Evolutionary conservation across 1,139 yeast species (phyloP), one percentile per base, ranked within the genome.

Genomic region (Kodamaea plutei): DNA sequence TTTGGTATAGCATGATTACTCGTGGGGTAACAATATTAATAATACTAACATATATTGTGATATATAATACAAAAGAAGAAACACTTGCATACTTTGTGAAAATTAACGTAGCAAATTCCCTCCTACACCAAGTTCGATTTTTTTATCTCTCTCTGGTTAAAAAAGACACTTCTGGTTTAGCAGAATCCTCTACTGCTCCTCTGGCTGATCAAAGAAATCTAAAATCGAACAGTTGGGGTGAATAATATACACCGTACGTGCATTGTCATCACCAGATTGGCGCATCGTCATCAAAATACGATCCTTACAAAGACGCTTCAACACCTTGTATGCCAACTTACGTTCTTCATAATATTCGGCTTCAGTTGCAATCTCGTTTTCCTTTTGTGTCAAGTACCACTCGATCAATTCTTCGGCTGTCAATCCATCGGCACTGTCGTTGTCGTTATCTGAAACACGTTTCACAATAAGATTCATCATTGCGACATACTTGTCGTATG

Each of bases 181-280:
- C n/a, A n/a, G n/a, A n/a, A n/a, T n/a, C n/a, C n/a, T n/a, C n/a
- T n/a, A n/a, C n/a, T n/a, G 7, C 20, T 17, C 35, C 23, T 34
- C 32, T 4, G 35, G 37, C 14, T 34, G 33, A 40, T 68, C 73
- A 45, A 68, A 68, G 49, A 66, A 68, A 40, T 81, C 91, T 43
- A 80, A 68, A 38, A 83, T 76, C 12, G 87, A 82, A 61, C 89
- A 84, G 55, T 91, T 89, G 33, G 97, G 97, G 64, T 91, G 97
- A 37, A 88, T 66, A 23, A 87, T 87, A 50, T 82, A 87, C 21
- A 81, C 61, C 13, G 51, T 50, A 35, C 45, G 52, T 22, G 45
- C 54, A 50, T 38, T 47, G 38, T 36, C 43, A 33, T 39, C 35
- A 9, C 7, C 34, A 11, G 22, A 24, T 25, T 20, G 41, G 22